Percentiles rank a stretch among this genome's conserved stretches.
Conservation (phyloP, 2,329 filamentous ascomycete genomes). For the Aspergillus pseudoviridinutans region DNA sequence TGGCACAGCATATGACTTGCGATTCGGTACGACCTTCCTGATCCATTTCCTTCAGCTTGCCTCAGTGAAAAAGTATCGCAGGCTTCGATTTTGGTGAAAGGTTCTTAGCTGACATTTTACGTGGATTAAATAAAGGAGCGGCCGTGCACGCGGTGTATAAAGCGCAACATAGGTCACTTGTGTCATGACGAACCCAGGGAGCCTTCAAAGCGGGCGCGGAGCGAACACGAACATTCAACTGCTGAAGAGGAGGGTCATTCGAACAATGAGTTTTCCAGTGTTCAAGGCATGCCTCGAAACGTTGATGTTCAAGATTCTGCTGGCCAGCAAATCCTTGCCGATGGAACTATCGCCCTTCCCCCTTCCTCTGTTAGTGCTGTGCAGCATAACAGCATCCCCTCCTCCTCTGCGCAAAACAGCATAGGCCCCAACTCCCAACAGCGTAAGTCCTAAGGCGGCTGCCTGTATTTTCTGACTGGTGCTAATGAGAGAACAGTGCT, state of each 20-base stretch:
- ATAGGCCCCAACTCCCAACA: slow-evolving; percentile 65
- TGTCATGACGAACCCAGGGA: slow-evolving; percentile 98
- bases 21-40: slow-evolving; percentile 65
- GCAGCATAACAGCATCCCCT: slow-evolving; percentile 58
- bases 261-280: slow-evolving; percentile 42
- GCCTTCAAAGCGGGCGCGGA: slow-evolving; percentile 75
- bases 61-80: slow-evolving; percentile 23
- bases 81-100: slow-evolving; percentile 2
- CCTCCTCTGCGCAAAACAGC: slow-evolving; percentile 61
- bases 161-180: slow-evolving; percentile 95
- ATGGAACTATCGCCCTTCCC: slow-evolving; percentile 46
- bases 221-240: slow-evolving; percentile 53
- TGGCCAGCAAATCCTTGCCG: slow-evolving; percentile 40
- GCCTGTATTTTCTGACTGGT: slow-evolving; percentile 6
- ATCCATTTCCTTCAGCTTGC: slow-evolving; percentile 14
- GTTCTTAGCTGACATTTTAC: slow-evolving; percentile 31
- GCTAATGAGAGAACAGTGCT: slow-evolving; percentile 55
- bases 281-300: slow-evolving; percentile 48
- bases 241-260: slow-evolving; percentile 57
- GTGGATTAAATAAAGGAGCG: slow-evolving; percentile 62
- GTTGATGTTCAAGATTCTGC: slow-evolving; percentile 57
- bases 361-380: slow-evolving; percentile 54
- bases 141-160: slow-evolving; percentile 95
- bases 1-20: slow-evolving; percentile 81
- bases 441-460: slow-evolving; percentile 55